Evolutionary conservation across 2,329 filamentous ascomycete genomes (phyloP).

Genomic region (Alternaria longipes): DNA sequence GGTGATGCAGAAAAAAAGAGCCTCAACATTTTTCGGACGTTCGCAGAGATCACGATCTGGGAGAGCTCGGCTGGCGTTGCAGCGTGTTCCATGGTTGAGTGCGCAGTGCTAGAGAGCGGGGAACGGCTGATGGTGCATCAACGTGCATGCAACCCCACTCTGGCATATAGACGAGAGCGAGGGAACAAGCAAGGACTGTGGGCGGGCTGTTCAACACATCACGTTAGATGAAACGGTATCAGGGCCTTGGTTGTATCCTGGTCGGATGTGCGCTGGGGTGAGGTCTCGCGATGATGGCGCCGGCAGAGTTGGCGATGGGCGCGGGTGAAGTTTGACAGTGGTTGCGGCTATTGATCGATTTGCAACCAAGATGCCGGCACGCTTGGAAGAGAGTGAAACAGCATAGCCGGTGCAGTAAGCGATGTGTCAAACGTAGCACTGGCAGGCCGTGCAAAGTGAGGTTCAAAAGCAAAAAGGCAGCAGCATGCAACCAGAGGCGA

Average conservation of each 20-base stretch:
- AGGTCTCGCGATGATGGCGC: slow-evolving; percentile 10
- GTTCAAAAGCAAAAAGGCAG: slow-evolving; percentile 9
- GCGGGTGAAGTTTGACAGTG: slow-evolving; percentile 14
- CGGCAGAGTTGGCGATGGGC: slow-evolving; percentile 6
- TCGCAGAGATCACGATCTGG: slow-evolving; percentile 19
- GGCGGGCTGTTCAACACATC: slow-evolving; percentile 9
- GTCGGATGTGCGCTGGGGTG: slow-evolving; percentile 9
- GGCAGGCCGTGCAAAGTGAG: not conserved
- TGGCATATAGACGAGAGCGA: slow-evolving; percentile 4
- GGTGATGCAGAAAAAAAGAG: slow-evolving; percentile 9
- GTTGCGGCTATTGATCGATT: slow-evolving; percentile 17
- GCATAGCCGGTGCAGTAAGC: not conserved
- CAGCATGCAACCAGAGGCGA: slow-evolving; percentile 18
- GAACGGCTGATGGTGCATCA: slow-evolving; percentile 22
- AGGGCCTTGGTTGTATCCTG: slow-evolving; percentile 12
- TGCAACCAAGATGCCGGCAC: slow-evolving; percentile 5
- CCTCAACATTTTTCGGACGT: slow-evolving; percentile 19
- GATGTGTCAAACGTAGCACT: slow-evolving; percentile 17
- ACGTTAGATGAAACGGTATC: slow-evolving; percentile 14
- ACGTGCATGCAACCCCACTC: slow-evolving; percentile 18
- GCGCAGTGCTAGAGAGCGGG: slow-evolving; percentile 20
- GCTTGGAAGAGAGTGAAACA: slow-evolving; percentile 14
- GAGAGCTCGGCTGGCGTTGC: slow-evolving; percentile 19
- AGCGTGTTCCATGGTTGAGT: slow-evolving; percentile 12
- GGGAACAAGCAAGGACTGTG: not conserved